A percentile compares a stretch with the other conserved stretches of the same genome.
phyloP scores from a whole-genome alignment of 2,329 filamentous ascomycete genomes.

The Penicillium brasilianum region DNA sequence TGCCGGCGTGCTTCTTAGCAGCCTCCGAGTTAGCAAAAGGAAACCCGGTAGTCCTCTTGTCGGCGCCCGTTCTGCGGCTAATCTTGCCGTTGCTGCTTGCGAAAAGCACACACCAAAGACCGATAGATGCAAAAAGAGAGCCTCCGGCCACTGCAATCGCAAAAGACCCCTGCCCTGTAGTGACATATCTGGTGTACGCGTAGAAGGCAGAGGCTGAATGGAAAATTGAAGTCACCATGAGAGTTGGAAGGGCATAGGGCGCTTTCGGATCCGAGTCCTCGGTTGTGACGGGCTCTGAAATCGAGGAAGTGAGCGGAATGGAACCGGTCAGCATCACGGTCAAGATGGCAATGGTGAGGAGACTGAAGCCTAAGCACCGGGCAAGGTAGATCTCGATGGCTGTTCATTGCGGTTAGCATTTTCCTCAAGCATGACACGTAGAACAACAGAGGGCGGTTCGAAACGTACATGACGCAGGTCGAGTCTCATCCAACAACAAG shows the following conservation, averaged over 20 bases:
- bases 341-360: constrained; percentile 67
- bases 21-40: constrained; percentile 67
- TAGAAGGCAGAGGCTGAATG: constrained; percentile 68
- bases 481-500: constrained; percentile 62
- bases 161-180: constrained; percentile 61
- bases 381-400: constrained; percentile 75
- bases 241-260: constrained; percentile 68
- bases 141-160: constrained; percentile 64
- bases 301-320: constrained; percentile 65
- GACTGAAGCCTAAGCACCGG: constrained; percentile 69
- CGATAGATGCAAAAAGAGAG: constrained; percentile 63
- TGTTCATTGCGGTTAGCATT: constrained; percentile 35
- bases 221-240: constrained; percentile 70
- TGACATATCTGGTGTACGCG: constrained; percentile 70
- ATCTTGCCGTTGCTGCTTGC: constrained; percentile 62
- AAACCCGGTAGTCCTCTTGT: constrained; percentile 69
- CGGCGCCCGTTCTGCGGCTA: constrained; percentile 67
- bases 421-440: too few relatives aligned
- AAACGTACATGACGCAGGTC: constrained; percentile 58
- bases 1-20: constrained; percentile 54
- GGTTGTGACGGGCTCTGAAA: constrained; percentile 47
- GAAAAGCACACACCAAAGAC: constrained; percentile 68
- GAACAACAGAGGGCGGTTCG: too few relatives aligned
- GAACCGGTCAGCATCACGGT: constrained; percentile 72
- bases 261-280: constrained; percentile 56